Base-by-base conservation (phyloP, 257 asterid species). In the Ilex aquifolium region DNA sequence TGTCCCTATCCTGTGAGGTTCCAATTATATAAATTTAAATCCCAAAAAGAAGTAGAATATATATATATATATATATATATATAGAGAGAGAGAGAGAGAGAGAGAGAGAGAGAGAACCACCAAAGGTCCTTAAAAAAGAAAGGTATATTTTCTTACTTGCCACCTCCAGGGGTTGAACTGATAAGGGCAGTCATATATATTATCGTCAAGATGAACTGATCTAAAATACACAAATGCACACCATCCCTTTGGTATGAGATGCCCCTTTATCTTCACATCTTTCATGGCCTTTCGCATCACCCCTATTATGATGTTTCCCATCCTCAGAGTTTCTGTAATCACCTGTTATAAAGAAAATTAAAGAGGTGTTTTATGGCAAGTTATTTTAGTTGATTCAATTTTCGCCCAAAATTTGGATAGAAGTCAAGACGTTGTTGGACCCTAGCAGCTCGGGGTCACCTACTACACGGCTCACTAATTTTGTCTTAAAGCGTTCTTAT, bases 151-250 rank as follows among this genome's bases (percentile, higher is more conserved):
- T 50, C 95, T 85, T 88, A 91, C 98, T 78, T 84, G 95, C 98
- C 98, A 91, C 31, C 98, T 82, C 95, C 96, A 88, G 6, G 98
- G 98, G 72, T 86, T 81, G 72, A 88, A 91, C 7, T 82, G 84
- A 64, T 81, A 65, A 3, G 98, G 96, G 13, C 65, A 81, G 36
- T 88, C 95, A 68, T 88, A 86, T 3, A 71, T 42, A 31, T 73
- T 73, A 32, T 72, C 76, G 73, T 91, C 98, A 74, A 91, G 88
- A 66, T 91, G 98, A 21, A 88, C 85, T 56, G 95, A 83, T 81
- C 98, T 82, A 79, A 91, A 91, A 74, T 86, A 78, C 10, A 88
- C 76, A 17, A 91, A 71, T 30, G 80, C 96, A 78, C 94, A 82
- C 94, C 95, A 91, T 31, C 95, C 96, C 59, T 84, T 84, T 36